phyloP scores from a whole-genome alignment of 768 basidiomycete species.

The Hydnum rufescens region DNA sequence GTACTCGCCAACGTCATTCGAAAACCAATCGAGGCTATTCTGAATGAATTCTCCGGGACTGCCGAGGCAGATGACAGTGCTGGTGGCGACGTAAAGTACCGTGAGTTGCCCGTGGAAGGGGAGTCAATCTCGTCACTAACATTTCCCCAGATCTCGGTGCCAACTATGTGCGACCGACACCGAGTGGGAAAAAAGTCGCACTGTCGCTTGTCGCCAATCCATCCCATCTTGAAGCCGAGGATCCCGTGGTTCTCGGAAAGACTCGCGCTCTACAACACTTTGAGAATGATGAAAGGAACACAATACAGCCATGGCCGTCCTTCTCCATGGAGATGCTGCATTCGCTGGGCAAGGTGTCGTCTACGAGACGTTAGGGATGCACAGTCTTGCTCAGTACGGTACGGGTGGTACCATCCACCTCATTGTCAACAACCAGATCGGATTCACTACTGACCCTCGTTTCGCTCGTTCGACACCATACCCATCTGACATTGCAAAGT shows the following conservation, averaged over 20 bases:
- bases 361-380: conserved; percentile 98
- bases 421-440: conserved; percentile 98
- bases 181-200: conserved; percentile 92
- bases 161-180: conserved; percentile 95
- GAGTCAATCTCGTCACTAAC: too few species aligned
- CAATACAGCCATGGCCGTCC: conserved; percentile 78
- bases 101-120: conserved; percentile 2
- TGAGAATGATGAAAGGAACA: conserved; percentile 68
- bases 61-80: conserved; percentile 50
- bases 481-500: conserved; percentile 94
- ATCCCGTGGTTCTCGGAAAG: conserved; percentile 97
- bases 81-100: conserved; percentile 97
- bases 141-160: conserved; percentile 52
- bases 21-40: conserved; percentile 92
- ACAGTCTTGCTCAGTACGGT: conserved; percentile 85
- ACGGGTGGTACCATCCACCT: conserved; percentile 97
- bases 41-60: conserved; percentile 83
- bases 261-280: conserved; percentile 94
- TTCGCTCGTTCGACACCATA: conserved; percentile 97
- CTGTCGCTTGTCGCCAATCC: conserved; percentile 97
- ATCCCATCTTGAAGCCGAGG: conserved; percentile 91
- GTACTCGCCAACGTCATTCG: conserved; percentile 97
- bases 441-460: conserved; percentile 96
- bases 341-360: conserved; percentile 97
- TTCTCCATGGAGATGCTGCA: conserved; percentile 94